Evolutionary conservation across 2,329 filamentous ascomycete genomes (phyloP).

Genomic region (Arthrobotrys iridis): DNA sequence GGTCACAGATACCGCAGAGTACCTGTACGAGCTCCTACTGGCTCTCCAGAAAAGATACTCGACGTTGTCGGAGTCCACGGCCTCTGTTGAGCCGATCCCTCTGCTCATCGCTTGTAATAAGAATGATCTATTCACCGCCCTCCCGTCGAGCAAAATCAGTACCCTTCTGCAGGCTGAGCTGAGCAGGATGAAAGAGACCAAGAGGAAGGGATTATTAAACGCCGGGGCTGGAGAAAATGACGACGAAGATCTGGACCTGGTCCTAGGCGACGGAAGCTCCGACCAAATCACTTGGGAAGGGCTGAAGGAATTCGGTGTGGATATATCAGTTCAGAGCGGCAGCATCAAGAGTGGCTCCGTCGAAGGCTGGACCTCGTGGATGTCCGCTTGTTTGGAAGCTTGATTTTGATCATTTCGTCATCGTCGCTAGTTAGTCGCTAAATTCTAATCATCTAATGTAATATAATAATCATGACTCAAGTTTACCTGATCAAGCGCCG

Average conservation of each 20-base stretch:
- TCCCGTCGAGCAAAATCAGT: slow-evolving; percentile 80
- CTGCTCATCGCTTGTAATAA: slow-evolving; percentile 94
- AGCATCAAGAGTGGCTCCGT: slow-evolving; percentile 35
- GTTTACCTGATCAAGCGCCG: slow-evolving; percentile 30
- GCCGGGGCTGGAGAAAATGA: slow-evolving; percentile 77
- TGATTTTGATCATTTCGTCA: background rate
- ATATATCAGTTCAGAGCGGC: slow-evolving; percentile 43
- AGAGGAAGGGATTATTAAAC: slow-evolving; percentile 82
- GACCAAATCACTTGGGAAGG: slow-evolving; percentile 42
- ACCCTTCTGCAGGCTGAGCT: slow-evolving; percentile 82
- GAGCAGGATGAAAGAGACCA: slow-evolving; percentile 77
- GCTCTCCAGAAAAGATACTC: slow-evolving; percentile 76
- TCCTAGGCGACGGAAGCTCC: slow-evolving; percentile 73
- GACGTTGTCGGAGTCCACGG: slow-evolving; percentile 68
- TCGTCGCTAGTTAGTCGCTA: slow-evolving; percentile 8
- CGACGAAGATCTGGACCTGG: slow-evolving; percentile 78
- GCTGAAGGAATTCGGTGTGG: slow-evolving; percentile 38
- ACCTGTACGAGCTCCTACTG: slow-evolving; percentile 89
- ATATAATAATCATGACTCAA: slow-evolving; percentile 7
- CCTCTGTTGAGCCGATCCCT: slow-evolving; percentile 68
- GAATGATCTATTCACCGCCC: slow-evolving; percentile 90
- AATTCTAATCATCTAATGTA: slow-evolving; percentile 23
- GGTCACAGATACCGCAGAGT: slow-evolving; percentile 76
- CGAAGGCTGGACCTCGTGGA: slow-evolving; percentile 43
- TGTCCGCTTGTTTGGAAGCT: slow-evolving; percentile 32